These are phyloP conservation scores for Epichloe uncinata DNA, from an alignment of 2,329 filamentous ascomycete species.

Conservation along the genomic window DNA sequence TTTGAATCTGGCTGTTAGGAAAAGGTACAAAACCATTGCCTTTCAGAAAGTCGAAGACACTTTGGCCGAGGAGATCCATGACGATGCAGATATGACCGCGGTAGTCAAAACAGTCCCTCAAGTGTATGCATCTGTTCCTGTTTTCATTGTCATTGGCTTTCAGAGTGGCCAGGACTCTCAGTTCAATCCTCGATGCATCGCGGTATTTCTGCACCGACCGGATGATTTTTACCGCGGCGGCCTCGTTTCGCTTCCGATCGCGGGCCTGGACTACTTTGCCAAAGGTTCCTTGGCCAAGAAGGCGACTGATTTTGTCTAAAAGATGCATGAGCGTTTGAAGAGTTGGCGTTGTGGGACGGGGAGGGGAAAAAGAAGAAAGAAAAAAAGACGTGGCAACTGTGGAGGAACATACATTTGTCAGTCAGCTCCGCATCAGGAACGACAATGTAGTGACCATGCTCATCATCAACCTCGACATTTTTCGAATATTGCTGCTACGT, in stretches of 20 bases:
- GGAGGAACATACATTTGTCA: slow-evolving; percentile 62
- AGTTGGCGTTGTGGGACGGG: neutral
- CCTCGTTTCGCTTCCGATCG: slow-evolving; percentile 62
- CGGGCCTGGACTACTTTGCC: slow-evolving; percentile 93
- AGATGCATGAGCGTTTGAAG: neutral
- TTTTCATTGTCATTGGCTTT: slow-evolving; percentile 86
- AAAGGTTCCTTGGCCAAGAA: slow-evolving; percentile 94
- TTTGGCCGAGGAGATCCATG: slow-evolving; percentile 72
- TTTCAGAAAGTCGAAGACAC: slow-evolving; percentile 97
- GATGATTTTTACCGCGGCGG: slow-evolving; percentile 94
- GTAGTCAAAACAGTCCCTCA: slow-evolving; percentile 95
- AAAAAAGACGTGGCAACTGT: neutral
- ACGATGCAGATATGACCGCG: slow-evolving; percentile 88
- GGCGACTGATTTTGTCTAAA: slow-evolving; percentile 71
- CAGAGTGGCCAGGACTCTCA: slow-evolving; percentile 82
- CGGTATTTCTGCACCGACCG: slow-evolving; percentile 96
- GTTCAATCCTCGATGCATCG: slow-evolving; percentile 87
- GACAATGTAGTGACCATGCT: slow-evolving; percentile 95
- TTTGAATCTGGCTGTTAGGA: slow-evolving; percentile 96
- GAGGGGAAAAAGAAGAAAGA: neutral
- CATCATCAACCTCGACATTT: slow-evolving; percentile 75
- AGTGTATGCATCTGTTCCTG: slow-evolving; percentile 90
- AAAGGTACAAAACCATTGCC: slow-evolving; percentile 92
- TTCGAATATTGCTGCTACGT: slow-evolving; percentile 29
- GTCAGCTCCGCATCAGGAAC: slow-evolving; percentile 76